phyloP scores from a whole-genome alignment of 371 early-diverging fungal species.

The Mortierella sp. region DNA sequence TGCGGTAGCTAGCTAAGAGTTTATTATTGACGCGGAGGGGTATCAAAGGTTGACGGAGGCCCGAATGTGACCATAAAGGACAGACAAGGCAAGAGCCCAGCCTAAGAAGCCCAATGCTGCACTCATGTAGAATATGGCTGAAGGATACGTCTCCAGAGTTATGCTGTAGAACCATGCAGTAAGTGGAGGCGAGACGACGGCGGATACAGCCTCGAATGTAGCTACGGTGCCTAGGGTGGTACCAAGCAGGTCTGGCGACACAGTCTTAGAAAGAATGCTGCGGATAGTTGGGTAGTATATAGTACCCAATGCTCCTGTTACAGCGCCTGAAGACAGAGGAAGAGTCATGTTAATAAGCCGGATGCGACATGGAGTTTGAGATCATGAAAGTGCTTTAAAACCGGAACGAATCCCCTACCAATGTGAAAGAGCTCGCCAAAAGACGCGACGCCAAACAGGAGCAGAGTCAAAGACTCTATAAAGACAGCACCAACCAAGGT shows the following conservation, averaged over 20 bases:
- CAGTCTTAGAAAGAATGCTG: conserved; percentile 26
- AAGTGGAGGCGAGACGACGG: conserved; percentile 13
- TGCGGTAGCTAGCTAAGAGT: too few species aligned
- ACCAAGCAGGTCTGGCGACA: conserved; percentile 25
- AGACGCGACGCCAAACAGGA: conserved; percentile 17
- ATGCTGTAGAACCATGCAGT: conserved; percentile 26
- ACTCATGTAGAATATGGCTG: conserved; percentile 19
- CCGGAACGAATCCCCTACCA: conserved; percentile 5
- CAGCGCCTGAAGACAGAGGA: conserved; percentile 15
- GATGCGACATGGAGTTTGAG: too few species aligned
- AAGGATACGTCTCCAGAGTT: conserved; percentile 15
- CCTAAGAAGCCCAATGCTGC: not conserved
- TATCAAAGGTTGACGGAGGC: too few species aligned
- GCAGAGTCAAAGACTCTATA: conserved; percentile 19
- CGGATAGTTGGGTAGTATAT: conserved; percentile 32
- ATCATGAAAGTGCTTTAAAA: too few species aligned
- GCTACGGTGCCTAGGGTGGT: conserved; percentile 28
- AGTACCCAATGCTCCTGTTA: conserved; percentile 29
- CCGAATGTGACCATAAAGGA: conserved; percentile 6
- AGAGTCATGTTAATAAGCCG: not conserved
- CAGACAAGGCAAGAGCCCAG: not conserved
- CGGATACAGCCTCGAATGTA: conserved; percentile 31
- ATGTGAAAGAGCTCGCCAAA: conserved; percentile 35
- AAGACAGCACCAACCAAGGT: conserved; percentile 17
- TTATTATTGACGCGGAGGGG: too few species aligned